Percentiles rank a stretch among this genome's conserved stretches.
phyloP scores from a whole-genome alignment of 768 basidiomycete genomes.

The Chalciporus piperatus region DNA sequence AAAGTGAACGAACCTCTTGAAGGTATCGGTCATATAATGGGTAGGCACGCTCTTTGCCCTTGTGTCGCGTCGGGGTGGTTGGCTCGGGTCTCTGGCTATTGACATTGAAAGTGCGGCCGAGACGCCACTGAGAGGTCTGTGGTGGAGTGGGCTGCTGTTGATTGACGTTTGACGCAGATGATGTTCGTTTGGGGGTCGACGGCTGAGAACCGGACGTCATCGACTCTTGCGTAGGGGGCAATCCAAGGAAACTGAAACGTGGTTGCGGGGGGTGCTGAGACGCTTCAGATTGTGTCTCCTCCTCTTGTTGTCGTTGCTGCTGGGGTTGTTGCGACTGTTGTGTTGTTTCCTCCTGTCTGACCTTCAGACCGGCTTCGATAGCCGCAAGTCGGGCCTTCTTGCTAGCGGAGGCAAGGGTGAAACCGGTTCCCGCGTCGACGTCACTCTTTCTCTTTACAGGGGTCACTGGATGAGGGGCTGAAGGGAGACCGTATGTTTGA shows the following conservation, averaged over 20 bases:
- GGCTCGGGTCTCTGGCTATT: slow-evolving; percentile 3
- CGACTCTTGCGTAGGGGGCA: slow-evolving; percentile 15
- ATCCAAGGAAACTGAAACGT: slow-evolving; percentile 19
- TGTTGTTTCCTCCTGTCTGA: background rate
- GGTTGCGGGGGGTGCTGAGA: background rate
- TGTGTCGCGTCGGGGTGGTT: slow-evolving; percentile 21
- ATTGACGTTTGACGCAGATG: background rate
- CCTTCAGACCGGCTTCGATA: slow-evolving; percentile 15
- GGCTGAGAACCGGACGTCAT: background rate
- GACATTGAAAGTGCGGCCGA: background rate
- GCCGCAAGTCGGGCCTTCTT: slow-evolving; percentile 4
- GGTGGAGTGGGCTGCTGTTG: slow-evolving; percentile 20
- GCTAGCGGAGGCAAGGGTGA: background rate
- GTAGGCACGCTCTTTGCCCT: slow-evolving; percentile 22
- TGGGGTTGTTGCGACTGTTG: background rate
- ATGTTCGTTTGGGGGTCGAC: slow-evolving; percentile 13
- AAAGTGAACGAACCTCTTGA: slow-evolving; percentile 7
- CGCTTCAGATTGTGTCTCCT: background rate
- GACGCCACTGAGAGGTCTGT: background rate
- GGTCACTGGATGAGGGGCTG: background rate
- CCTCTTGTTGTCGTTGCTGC: background rate
- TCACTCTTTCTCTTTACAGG: slow-evolving; percentile 8
- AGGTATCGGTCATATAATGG: background rate
- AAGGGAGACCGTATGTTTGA: background rate
- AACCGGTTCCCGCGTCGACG: background rate